These are phyloP conservation scores for Globisporangium mamillatum DNA, from an alignment of 352 stramenopile genomes.

Conservation along the genomic window DNA sequence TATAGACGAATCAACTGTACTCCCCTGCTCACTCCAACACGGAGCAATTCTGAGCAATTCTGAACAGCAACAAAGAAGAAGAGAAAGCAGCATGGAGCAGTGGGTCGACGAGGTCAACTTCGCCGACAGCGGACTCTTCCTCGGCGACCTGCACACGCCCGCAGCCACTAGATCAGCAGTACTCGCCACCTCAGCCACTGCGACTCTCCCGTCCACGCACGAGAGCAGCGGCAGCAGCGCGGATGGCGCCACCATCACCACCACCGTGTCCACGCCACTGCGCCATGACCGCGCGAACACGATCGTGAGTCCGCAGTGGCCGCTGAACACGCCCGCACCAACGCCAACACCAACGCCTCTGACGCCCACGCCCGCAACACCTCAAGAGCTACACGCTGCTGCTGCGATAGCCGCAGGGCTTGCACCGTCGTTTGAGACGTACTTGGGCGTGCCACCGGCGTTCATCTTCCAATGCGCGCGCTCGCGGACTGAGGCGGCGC, in stretches of 20 bases:
- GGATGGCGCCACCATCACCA: neutral
- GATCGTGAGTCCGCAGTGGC: conserved; percentile 5
- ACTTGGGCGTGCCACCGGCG: conserved; percentile 22
- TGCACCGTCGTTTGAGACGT: conserved; percentile 13
- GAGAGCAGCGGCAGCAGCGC: neutral
- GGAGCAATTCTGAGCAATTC: too few relatives aligned
- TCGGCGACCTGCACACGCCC: conserved; percentile 7
- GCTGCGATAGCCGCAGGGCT: neutral
- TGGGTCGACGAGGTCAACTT: conserved; percentile 26
- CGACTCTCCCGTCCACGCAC: neutral
- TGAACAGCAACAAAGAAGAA: too few relatives aligned
- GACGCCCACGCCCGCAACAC: conserved; percentile 18
- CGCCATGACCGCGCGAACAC: neutral
- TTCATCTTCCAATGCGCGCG: conserved; percentile 21
- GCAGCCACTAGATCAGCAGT: neutral
- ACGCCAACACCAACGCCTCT: conserved; percentile 7
- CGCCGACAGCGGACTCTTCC: conserved; percentile 24
- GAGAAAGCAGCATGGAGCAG: conserved; percentile 4
- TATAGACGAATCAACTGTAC: too few relatives aligned
- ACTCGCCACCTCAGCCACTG: neutral
- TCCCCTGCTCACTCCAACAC: too few relatives aligned
- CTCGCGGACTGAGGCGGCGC: conserved; percentile 20
- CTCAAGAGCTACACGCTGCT: conserved; percentile 19
- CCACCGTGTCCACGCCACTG: neutral
- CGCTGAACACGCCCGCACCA: neutral